These are phyloP conservation scores for Hygrophoropsis aurantiaca DNA, from an alignment of 768 basidiomycete genomes.

Conservation along the genomic window DNA sequence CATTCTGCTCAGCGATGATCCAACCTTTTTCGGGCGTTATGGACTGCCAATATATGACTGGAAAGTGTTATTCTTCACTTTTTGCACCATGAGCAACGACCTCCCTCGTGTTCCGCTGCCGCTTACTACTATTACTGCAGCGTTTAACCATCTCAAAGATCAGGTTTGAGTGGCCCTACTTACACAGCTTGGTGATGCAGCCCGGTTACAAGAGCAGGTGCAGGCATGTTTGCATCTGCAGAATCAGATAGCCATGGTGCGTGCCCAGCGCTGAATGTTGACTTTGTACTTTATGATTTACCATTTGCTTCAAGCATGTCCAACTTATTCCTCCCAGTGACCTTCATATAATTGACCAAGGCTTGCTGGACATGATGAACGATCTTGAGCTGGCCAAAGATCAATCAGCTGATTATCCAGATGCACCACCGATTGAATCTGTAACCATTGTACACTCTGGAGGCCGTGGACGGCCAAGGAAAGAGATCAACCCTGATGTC, in stretches of 20 bases:
- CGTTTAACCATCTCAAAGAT: not conserved
- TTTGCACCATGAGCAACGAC: too few relatives aligned
- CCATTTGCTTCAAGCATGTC: too few relatives aligned
- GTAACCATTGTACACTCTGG: too few relatives aligned
- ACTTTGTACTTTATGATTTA: too few relatives aligned
- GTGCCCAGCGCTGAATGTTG: not conserved
- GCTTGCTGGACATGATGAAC: conserved; percentile 3
- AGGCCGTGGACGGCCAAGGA: conserved; percentile 1
- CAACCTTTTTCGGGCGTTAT: too few relatives aligned
- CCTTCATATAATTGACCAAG: not conserved
- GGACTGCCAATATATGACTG: too few relatives aligned
- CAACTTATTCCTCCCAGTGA: not conserved
- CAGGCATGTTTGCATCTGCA: not conserved
- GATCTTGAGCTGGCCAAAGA: not conserved
- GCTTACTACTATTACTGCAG: too few relatives aligned
- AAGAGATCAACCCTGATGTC: conserved; percentile 1
- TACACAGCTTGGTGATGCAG: not conserved
- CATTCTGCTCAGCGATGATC: too few relatives aligned
- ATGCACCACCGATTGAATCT: not conserved
- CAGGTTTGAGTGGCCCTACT: not conserved
- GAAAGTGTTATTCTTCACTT: too few relatives aligned
- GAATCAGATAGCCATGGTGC: too few relatives aligned
- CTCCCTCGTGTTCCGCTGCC: too few relatives aligned
- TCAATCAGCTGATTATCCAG: not conserved
- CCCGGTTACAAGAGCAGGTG: not conserved